These are phyloP conservation scores for Mycena olivaceomarginata DNA, from an alignment of 768 basidiomycete species.

Conservation along the genomic window DNA sequence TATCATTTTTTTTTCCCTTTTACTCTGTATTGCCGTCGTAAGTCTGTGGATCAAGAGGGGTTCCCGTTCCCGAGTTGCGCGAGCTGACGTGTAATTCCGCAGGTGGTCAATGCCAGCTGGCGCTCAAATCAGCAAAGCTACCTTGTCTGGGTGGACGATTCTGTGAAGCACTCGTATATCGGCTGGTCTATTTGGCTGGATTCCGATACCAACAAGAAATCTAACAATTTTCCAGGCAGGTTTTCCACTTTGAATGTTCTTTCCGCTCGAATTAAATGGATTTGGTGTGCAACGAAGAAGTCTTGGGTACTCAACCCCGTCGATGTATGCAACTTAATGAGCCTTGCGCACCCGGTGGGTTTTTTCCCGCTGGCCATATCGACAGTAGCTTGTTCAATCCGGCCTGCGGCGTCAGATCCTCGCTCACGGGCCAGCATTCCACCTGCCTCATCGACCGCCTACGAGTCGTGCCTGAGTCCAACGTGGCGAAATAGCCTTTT, in stretches of 20 bases:
- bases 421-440: neutral
- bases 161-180: too few species aligned
- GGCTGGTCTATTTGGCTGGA: too few species aligned
- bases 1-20: neutral
- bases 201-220: too few species aligned
- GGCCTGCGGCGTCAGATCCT: conserved; percentile 3
- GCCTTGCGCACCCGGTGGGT: conserved; percentile 3
- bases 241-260: neutral
- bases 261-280: neutral
- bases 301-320: conserved; percentile 10
- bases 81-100: neutral
- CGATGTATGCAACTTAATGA: neutral
- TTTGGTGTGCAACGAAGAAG: neutral
- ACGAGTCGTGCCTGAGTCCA: conserved; percentile 14
- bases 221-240: too few species aligned
- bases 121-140: neutral
- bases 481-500: conserved; percentile 32
- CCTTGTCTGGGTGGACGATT: too few species aligned
- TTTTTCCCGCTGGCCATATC: conserved; percentile 11
- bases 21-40: neutral
- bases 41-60: conserved; percentile 16
- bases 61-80: neutral
- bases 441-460: conserved; percentile 8
- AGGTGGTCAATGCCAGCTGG: conserved; percentile 1
- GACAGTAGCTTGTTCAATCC: conserved; percentile 1